A percentile compares a stretch with the other conserved stretches of the same genome.
Evolutionary conservation across 495 filamentous ascomycete species (phyloP).

Genomic region (Sabuloglossum arenarium): DNA sequence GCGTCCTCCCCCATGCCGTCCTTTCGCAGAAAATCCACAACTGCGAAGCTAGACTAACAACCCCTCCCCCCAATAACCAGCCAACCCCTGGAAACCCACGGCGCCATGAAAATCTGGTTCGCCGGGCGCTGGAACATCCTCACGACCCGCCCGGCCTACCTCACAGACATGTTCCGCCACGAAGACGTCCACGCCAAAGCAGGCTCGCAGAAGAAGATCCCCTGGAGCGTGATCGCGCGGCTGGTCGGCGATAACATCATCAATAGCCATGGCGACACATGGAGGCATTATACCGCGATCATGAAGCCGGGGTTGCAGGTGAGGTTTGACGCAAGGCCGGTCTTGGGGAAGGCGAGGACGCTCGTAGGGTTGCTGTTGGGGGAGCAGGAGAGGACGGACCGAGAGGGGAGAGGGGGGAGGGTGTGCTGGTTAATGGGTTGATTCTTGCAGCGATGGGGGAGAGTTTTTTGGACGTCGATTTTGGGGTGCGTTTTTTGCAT

Average conservation of each 20-base stretch:
- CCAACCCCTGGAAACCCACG: conserved; percentile 6
- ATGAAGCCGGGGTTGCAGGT: conserved; percentile 12
- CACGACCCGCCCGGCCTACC: neutral
- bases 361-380: too few species aligned
- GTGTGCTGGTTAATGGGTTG: conserved; percentile 6
- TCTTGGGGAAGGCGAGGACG: neutral
- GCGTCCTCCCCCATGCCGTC: too few species aligned
- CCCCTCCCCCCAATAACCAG: too few species aligned
- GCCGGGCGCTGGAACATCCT: conserved; percentile 9
- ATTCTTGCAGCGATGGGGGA: conserved; percentile 9
- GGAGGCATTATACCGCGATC: conserved; percentile 8
- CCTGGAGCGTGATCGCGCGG: conserved; percentile 7
- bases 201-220: conserved; percentile 12
- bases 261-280: conserved; percentile 8
- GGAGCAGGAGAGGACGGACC: neutral
- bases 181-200: conserved; percentile 8
- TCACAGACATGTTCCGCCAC: conserved; percentile 6
- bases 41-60: too few species aligned
- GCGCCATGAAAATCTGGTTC: conserved; percentile 10
- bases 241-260: conserved; percentile 15
- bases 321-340: conserved; percentile 2
- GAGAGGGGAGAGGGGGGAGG: neutral
- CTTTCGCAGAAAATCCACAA: too few species aligned
- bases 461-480: conserved; percentile 9
- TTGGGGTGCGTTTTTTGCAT: conserved; percentile 5